Conservation (phyloP, 805 yeast genomes). For the Blastobotrys mokoenaii region DNA sequence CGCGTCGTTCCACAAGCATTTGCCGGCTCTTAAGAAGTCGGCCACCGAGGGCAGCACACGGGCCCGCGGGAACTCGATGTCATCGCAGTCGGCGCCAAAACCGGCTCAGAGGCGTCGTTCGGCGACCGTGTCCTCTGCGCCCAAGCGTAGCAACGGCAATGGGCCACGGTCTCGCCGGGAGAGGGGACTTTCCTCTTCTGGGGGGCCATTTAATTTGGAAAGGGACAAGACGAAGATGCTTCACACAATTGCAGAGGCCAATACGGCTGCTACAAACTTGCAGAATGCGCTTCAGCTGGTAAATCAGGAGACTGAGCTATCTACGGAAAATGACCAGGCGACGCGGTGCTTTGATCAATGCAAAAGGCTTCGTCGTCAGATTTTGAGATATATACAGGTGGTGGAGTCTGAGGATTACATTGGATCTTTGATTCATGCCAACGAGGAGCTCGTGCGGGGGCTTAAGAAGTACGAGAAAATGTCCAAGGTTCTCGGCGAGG, state of each 20-base stretch:
- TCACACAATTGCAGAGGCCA: slow-evolving; percentile 61
- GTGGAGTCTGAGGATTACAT: slow-evolving; percentile 79
- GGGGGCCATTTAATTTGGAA: background rate
- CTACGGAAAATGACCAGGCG: slow-evolving; percentile 56
- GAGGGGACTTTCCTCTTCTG: no score
- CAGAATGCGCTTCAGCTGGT: slow-evolving; percentile 45
- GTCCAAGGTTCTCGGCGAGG: slow-evolving; percentile 36
- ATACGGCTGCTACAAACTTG: slow-evolving; percentile 64
- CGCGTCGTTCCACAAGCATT: slow-evolving; percentile 36
- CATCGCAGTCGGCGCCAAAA: slow-evolving; percentile 1
- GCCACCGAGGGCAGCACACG: slow-evolving; percentile 15
- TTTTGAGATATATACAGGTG: slow-evolving; percentile 73
- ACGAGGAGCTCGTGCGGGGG: slow-evolving; percentile 77
- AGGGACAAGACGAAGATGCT: slow-evolving; percentile 29
- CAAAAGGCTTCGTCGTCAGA: slow-evolving; percentile 63
- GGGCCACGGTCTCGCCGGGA: background rate
- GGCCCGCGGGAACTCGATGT: background rate
- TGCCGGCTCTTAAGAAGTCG: slow-evolving; percentile 28
- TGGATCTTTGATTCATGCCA: slow-evolving; percentile 82
- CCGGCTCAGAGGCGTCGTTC: background rate
- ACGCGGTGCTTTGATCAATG: slow-evolving; percentile 66
- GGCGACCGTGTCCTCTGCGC: background rate
- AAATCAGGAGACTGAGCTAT: slow-evolving; percentile 37
- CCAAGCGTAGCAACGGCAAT: background rate
- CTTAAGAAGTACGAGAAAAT: slow-evolving; percentile 59